Conservation (phyloP, 805 yeast species). For the Wickerhamiella slavikovae region DNA sequence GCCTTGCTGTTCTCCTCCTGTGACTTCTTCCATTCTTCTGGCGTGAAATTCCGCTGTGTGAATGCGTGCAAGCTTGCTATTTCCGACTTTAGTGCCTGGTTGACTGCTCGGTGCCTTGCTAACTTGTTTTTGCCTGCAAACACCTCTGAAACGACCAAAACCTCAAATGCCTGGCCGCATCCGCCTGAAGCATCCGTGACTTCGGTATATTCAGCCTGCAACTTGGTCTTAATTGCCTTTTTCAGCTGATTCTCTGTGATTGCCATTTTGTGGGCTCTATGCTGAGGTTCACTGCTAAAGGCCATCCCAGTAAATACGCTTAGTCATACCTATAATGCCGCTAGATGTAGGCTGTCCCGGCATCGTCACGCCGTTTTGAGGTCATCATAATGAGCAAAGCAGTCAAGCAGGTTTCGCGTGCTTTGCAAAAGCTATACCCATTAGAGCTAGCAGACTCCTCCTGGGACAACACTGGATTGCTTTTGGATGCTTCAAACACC, state of each 20-base stretch:
- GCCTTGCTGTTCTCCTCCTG: too few species aligned
- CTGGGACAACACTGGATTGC: constrained; percentile 92
- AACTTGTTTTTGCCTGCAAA: constrained; percentile 72
- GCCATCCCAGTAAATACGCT: too few species aligned
- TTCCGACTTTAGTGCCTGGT: constrained; percentile 60
- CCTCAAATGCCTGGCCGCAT: constrained; percentile 96
- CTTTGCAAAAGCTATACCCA: constrained; percentile 60
- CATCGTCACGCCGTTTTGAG: too few species aligned
- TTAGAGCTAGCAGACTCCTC: constrained; percentile 56
- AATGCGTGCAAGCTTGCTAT: constrained; percentile 83
- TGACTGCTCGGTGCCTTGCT: constrained; percentile 72
- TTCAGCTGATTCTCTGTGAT: constrained; percentile 8
- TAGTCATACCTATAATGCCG: too few species aligned
- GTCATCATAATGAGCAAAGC: neutral
- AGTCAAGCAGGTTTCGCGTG: constrained; percentile 1
- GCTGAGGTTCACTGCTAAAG: too few species aligned
- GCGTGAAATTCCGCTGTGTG: constrained; percentile 58
- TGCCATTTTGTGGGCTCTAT: constrained; percentile 1
- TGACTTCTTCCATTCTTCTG: constrained; percentile 81
- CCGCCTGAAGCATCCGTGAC: constrained; percentile 77
- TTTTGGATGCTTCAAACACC: constrained; percentile 42
- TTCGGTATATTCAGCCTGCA: constrained; percentile 44
- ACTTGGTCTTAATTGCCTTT: constrained; percentile 26
- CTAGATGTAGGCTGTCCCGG: too few species aligned
- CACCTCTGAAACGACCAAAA: constrained; percentile 51